These are phyloP conservation scores for Fragilaria radians DNA, from an alignment of 108 stramenopile genomes.

Conservation along the genomic window DNA sequence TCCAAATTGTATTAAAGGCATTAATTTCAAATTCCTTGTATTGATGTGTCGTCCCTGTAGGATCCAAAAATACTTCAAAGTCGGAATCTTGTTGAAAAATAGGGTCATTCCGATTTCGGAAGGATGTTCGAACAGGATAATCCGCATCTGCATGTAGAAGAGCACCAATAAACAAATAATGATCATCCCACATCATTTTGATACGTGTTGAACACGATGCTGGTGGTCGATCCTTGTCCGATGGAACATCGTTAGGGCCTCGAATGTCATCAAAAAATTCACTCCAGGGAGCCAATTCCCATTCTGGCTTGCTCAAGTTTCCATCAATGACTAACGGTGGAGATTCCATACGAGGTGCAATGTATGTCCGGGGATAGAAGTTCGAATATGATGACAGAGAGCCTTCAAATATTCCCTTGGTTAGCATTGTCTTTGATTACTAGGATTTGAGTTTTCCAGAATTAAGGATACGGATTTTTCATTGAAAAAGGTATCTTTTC, in stretches of 20 bases:
- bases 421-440: too few relatives aligned
- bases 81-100: constrained; percentile 77
- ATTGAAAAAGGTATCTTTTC: too few relatives aligned
- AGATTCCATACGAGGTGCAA: constrained; percentile 18
- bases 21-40: constrained; percentile 91
- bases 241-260: constrained; percentile 29
- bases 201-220: constrained; percentile 41
- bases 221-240: constrained; percentile 31
- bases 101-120: constrained; percentile 64
- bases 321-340: constrained; percentile 49
- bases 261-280: constrained; percentile 77
- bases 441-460: too few relatives aligned
- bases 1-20: constrained; percentile 81
- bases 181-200: constrained; percentile 80
- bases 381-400: neutral
- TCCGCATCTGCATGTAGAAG: constrained; percentile 24
- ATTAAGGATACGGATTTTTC: too few relatives aligned
- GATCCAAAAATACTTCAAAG: constrained; percentile 88
- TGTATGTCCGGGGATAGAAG: constrained; percentile 32
- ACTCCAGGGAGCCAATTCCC: constrained; percentile 60
- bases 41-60: constrained; percentile 51
- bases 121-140: constrained; percentile 21
- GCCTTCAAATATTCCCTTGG: neutral
- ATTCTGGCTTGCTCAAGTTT: constrained; percentile 58
- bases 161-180: constrained; percentile 68